These are phyloP conservation scores for Paraurostyla sp. DNA, from an alignment of 73 alveolate genomes.

Conservation along the genomic window DNA sequence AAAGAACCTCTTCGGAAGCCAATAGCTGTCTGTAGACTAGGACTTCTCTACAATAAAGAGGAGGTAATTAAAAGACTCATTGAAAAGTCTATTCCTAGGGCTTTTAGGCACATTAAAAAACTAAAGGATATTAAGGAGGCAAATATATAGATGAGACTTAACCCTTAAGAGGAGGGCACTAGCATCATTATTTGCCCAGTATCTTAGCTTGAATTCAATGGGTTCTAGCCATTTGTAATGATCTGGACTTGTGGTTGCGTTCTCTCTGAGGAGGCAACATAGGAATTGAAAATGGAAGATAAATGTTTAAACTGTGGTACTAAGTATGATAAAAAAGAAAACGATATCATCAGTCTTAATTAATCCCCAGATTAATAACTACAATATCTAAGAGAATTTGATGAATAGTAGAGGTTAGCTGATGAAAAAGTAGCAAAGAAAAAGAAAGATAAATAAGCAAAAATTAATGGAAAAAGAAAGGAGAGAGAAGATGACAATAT, in stretches of 20 bases:
- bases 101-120: conserved; percentile 86
- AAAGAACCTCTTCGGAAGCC: conserved; percentile 91
- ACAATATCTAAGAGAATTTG: conserved; percentile 9
- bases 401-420: conserved; percentile 17
- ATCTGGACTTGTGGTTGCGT: conserved; percentile 95
- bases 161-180: conserved; percentile 71
- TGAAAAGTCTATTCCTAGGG: conserved; percentile 84
- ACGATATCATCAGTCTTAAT: conserved; percentile 73
- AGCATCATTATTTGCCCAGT: conserved; percentile 78
- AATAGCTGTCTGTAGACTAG: conserved; percentile 87
- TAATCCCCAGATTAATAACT: conserved; percentile 74
- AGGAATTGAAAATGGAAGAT: conserved; percentile 74
- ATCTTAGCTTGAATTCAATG: conserved; percentile 86
- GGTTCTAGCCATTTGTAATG: conserved; percentile 83
- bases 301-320: conserved; percentile 74
- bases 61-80: conserved; percentile 81
- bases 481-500: neutral
- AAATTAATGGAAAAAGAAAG: too few species aligned
- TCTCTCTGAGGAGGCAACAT: conserved; percentile 76
- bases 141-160: neutral
- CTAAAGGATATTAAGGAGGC: conserved; percentile 84
- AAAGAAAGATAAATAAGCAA: conserved; percentile 51
- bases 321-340: conserved; percentile 57
- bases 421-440: conserved; percentile 65
- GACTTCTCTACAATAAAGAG: conserved; percentile 90